Conservation (phyloP, 108 stramenopile genomes). For the Aurantiochytrium sp. region DNA sequence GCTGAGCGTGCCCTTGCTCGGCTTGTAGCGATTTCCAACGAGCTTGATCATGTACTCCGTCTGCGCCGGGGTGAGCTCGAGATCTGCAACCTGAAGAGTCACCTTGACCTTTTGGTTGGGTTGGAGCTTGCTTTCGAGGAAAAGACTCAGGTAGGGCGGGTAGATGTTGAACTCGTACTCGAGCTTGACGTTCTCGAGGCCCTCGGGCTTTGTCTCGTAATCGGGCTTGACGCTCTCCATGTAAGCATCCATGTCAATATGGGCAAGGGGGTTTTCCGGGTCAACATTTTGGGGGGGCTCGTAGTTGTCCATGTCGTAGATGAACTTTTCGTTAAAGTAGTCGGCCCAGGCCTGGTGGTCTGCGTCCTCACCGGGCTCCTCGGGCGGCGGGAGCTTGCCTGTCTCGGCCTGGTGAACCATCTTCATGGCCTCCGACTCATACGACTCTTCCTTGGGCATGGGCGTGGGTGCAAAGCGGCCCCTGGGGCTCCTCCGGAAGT, state of each 20-base stretch:
- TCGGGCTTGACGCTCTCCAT: not conserved
- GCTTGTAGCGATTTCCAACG: not conserved
- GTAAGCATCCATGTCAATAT: not conserved
- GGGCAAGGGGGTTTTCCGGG: not conserved
- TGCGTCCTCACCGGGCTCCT: not conserved
- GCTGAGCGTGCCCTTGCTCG: not conserved
- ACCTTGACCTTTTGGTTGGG: not conserved
- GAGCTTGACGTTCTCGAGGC: not conserved
- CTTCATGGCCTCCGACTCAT: too few relatives aligned
- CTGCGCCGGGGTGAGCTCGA: not conserved
- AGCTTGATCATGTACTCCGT: not conserved
- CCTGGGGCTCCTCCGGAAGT: too few relatives aligned
- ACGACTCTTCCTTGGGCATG: too few relatives aligned
- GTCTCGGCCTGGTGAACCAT: too few relatives aligned
- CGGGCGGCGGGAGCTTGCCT: not conserved
- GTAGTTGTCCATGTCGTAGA: not conserved
- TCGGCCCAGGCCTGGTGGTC: not conserved
- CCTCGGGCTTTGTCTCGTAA: not conserved
- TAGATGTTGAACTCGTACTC: not conserved
- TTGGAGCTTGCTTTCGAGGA: not conserved
- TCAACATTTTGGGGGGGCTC: not conserved
- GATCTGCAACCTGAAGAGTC: not conserved
- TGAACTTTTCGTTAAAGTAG: not conserved
- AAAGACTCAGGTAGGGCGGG: not conserved
- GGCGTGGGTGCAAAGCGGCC: too few relatives aligned